These are phyloP conservation scores for Russula lepida DNA, from an alignment of 768 basidiomycete species.

Conservation along the genomic window DNA sequence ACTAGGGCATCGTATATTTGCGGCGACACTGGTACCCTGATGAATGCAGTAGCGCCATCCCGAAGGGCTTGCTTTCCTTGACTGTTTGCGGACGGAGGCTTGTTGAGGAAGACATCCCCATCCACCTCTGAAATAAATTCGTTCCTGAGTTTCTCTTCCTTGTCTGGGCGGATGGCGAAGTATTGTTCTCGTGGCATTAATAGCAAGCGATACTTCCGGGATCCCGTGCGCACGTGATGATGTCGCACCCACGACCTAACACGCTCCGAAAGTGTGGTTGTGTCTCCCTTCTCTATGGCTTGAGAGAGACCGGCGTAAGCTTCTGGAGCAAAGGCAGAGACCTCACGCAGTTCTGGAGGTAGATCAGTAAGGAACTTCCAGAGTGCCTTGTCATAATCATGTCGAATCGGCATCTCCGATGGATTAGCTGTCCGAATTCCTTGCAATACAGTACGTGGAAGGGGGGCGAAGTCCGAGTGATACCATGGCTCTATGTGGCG, in stretches of 20 bases:
- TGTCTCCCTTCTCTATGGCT: constrained; percentile 34
- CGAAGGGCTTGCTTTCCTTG: constrained; percentile 22
- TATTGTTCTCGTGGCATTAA: constrained; percentile 53
- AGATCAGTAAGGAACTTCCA: constrained; percentile 42
- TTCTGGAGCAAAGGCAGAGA: constrained; percentile 48
- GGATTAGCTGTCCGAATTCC: constrained; percentile 45
- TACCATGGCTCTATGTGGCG: constrained; percentile 50
- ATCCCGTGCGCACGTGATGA: constrained; percentile 56
- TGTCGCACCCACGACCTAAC: constrained; percentile 45
- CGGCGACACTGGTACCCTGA: constrained; percentile 54
- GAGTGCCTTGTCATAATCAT: constrained; percentile 44
- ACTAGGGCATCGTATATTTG: constrained; percentile 65
- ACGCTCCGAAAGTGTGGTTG: constrained; percentile 32
- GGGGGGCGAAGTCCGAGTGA: constrained; percentile 48
- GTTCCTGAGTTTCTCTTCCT: constrained; percentile 42
- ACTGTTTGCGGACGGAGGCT: constrained; percentile 10
- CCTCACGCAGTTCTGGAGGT: constrained; percentile 49
- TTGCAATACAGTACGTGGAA: constrained; percentile 49
- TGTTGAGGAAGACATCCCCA: constrained; percentile 25
- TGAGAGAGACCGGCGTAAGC: constrained; percentile 44
- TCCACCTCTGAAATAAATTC: constrained; percentile 39
- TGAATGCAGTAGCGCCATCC: constrained; percentile 39
- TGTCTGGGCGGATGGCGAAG: constrained; percentile 41
- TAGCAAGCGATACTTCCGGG: constrained; percentile 48
- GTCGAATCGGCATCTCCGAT: constrained; percentile 52